Evolutionary conservation across 352 stramenopile species (phyloP).

Genomic region (Phytophthora ramorum): DNA sequence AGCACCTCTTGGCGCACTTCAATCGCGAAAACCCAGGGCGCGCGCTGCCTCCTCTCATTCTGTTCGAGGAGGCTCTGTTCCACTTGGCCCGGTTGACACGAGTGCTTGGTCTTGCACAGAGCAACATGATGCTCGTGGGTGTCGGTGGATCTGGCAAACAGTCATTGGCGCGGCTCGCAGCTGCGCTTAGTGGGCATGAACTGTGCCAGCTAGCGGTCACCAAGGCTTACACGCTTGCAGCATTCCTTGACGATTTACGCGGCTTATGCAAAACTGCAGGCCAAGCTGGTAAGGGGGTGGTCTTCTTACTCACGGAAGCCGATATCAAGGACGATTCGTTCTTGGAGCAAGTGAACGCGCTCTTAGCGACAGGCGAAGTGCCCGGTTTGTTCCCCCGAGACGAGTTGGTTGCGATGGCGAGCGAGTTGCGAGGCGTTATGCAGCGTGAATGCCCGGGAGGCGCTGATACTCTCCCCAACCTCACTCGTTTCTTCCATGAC

Average conservation of each 20-base stretch:
- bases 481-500: constrained; percentile 90
- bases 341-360: constrained; percentile 89
- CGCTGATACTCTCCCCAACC: constrained; percentile 80
- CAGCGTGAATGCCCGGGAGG: constrained; percentile 71
- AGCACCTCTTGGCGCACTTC: constrained; percentile 76
- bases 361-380: constrained; percentile 86
- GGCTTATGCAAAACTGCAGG: constrained; percentile 86
- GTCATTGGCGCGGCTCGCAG: constrained; percentile 78
- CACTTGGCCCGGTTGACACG: constrained; percentile 89
- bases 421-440: constrained; percentile 78
- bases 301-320: constrained; percentile 89
- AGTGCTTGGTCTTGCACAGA: constrained; percentile 80
- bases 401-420: constrained; percentile 86
- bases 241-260: constrained; percentile 90
- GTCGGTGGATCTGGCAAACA: constrained; percentile 92
- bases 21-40: constrained; percentile 82
- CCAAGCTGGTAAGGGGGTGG: constrained; percentile 77
- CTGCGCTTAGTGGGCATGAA: constrained; percentile 77
- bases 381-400: constrained; percentile 90
- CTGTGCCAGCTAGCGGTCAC: constrained; percentile 90
- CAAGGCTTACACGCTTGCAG: constrained; percentile 86
- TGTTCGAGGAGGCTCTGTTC: constrained; percentile 91
- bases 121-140: constrained; percentile 92
- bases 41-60: constrained; percentile 77
- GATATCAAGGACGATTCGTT: constrained; percentile 93